These are phyloP conservation scores for Claviceps maximensis DNA, from an alignment of 2,329 filamentous ascomycete genomes.

Conservation along the genomic window DNA sequence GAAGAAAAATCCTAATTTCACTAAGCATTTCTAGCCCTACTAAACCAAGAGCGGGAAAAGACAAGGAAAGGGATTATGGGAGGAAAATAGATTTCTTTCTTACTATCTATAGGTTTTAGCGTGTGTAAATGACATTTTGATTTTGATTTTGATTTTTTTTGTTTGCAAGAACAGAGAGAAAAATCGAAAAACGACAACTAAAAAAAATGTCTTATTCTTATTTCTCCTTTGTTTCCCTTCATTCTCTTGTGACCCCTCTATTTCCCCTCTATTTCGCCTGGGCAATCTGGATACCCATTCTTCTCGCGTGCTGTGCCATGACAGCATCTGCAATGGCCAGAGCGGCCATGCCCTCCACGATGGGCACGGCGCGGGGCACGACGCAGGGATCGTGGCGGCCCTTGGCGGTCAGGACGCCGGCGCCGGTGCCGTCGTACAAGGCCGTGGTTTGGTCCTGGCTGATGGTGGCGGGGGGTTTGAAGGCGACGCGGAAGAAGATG, in stretches of 20 bases:
- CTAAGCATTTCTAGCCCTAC: no score
- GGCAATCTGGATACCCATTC: conserved; percentile 22
- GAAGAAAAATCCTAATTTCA: no score
- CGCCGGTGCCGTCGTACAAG: conserved; percentile 56
- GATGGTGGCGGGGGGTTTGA: conserved; percentile 93
- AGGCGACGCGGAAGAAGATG: conserved; percentile 88
- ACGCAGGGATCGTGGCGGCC: conserved; percentile 91
- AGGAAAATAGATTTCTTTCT: no score
- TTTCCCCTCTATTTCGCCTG: conserved; percentile 1
- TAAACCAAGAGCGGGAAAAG: no score
- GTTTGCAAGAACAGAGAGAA: no score
- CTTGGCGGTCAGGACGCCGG: conserved; percentile 77
- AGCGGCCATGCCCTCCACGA: conserved; percentile 84
- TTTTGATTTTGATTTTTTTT: no score
- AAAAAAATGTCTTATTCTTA: no score
- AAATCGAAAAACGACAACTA: no score
- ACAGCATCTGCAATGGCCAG: conserved; percentile 78
- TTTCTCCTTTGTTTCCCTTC: no score
- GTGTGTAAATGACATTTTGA: no score
- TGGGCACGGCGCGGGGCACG: conserved; percentile 74
- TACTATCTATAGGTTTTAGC: no score
- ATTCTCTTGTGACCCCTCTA: neutral
- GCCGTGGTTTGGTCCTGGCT: conserved; percentile 75
- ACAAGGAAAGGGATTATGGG: no score
- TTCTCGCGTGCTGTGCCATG: conserved; percentile 61